Conservation (phyloP, 2,329 filamentous ascomycete species). For the Beauveria medogensis region DNA sequence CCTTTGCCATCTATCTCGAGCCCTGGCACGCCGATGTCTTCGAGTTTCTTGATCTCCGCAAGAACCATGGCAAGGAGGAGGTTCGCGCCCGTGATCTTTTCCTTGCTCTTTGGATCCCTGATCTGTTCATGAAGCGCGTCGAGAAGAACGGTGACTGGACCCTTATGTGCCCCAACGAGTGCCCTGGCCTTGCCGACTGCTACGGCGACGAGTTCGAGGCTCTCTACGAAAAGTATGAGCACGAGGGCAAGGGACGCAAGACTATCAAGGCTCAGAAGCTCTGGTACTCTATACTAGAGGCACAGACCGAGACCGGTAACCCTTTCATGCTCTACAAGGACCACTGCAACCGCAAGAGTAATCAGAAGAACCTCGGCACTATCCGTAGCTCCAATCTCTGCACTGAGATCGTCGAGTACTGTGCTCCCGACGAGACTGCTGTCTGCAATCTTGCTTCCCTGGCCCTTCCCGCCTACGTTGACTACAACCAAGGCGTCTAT, state of each 20-base stretch:
- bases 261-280: constrained; percentile 97
- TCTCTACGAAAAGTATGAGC: constrained; percentile 88
- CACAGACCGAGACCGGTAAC: constrained; percentile 97
- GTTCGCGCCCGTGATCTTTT: constrained; percentile 94
- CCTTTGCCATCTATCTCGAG: constrained; percentile 97
- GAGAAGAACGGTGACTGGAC: constrained; percentile 97
- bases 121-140: constrained; percentile 99
- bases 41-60: constrained; percentile 92
- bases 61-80: constrained; percentile 99
- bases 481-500: constrained; percentile 75
- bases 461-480: constrained; percentile 82
- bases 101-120: constrained; percentile 95
- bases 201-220: constrained; percentile 97
- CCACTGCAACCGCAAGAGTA: constrained; percentile 96
- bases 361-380: constrained; percentile 98
- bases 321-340: constrained; percentile 99
- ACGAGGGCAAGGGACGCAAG: constrained; percentile 76
- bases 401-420: constrained; percentile 98
- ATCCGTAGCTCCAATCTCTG: constrained; percentile 98
- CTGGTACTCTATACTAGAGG: constrained; percentile 97
- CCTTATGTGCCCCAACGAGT: constrained; percentile 96
- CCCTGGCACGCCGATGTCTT: constrained; percentile 98
- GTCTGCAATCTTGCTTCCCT: constrained; percentile 97
- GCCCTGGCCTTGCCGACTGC: constrained; percentile 87
- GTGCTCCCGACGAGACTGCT: constrained; percentile 91